Percentiles rank a stretch among this genome's conserved stretches.
Evolutionary conservation across 23 red algal species (phyloP).

Genomic region (Chondrus crispus): DNA sequence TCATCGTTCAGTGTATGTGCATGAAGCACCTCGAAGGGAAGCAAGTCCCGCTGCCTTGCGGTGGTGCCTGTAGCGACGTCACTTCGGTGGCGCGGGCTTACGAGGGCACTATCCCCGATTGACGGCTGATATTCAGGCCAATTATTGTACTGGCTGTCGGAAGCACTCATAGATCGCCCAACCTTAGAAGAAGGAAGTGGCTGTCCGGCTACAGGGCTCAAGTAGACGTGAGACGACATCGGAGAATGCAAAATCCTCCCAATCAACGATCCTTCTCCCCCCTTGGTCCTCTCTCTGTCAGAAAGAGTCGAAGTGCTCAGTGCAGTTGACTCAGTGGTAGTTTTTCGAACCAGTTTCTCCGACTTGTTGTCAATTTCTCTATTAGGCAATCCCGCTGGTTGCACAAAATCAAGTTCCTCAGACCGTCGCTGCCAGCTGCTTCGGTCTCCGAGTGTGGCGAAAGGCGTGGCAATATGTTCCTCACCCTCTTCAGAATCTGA

Average conservation of each 20-base stretch:
- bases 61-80: slow-evolving; percentile 38
- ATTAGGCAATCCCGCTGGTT: neutral
- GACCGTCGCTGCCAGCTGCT: neutral
- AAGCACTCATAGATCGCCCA: slow-evolving; percentile 36
- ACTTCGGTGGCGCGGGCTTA: slow-evolving; percentile 39
- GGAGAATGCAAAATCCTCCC: neutral
- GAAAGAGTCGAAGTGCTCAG: neutral
- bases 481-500: neutral
- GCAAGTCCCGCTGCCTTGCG: slow-evolving; percentile 22
- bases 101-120: neutral
- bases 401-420: neutral
- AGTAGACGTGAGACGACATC: neutral
- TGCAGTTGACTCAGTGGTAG: neutral
- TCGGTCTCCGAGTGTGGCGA: neutral
- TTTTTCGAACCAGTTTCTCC: neutral
- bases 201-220: neutral
- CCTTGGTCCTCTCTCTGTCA: neutral
- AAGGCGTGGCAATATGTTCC: neutral
- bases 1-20: slow-evolving; percentile 4
- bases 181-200: slow-evolving; percentile 2
- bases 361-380: neutral
- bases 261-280: neutral
- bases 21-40: slow-evolving; percentile 21
- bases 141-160: slow-evolving; percentile 14
- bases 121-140: slow-evolving; percentile 43